These are phyloP conservation scores for Cinchona pubescens DNA, from an alignment of 257 asterid genomes.

Conservation along the genomic window DNA sequence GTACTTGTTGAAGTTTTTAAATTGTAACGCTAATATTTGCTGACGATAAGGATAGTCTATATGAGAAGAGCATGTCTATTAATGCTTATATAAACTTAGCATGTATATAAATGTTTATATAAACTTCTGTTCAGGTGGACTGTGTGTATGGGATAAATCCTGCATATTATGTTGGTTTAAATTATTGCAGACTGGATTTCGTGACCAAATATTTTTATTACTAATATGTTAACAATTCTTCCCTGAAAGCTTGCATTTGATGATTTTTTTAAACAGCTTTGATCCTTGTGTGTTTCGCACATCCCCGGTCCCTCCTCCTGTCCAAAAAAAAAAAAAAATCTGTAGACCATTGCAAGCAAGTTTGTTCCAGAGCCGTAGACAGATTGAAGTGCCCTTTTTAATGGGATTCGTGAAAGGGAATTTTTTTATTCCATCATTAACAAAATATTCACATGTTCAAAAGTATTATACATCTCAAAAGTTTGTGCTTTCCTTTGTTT, in stretches of 20 bases:
- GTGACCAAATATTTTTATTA: not conserved
- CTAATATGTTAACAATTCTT: not conserved
- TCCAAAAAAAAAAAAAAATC: too few relatives aligned
- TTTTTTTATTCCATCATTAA: not conserved
- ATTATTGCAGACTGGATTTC: too few relatives aligned
- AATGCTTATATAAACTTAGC: too few relatives aligned
- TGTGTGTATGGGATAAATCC: not conserved
- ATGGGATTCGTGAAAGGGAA: not conserved
- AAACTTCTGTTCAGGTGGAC: not conserved
- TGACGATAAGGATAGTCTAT: not conserved
- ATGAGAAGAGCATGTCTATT: not conserved
- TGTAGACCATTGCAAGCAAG: not conserved
- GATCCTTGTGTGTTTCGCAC: not conserved
- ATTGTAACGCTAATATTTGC: not conserved
- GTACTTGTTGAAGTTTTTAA: not conserved
- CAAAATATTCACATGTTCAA: not conserved
- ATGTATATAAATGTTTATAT: too few relatives aligned
- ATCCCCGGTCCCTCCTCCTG: too few relatives aligned
- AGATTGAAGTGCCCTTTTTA: not conserved
- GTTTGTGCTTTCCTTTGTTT: slow-evolving; percentile 9
- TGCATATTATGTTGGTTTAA: not conserved
- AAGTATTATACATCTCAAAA: not conserved
- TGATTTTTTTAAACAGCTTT: not conserved
- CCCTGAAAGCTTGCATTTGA: not conserved
- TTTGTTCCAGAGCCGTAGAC: not conserved